Percentiles rank a stretch among this genome's conserved stretches.
These are phyloP conservation scores for Brassica carinata DNA, from an alignment of 345 rosid species.

Conservation along the genomic window DNA sequence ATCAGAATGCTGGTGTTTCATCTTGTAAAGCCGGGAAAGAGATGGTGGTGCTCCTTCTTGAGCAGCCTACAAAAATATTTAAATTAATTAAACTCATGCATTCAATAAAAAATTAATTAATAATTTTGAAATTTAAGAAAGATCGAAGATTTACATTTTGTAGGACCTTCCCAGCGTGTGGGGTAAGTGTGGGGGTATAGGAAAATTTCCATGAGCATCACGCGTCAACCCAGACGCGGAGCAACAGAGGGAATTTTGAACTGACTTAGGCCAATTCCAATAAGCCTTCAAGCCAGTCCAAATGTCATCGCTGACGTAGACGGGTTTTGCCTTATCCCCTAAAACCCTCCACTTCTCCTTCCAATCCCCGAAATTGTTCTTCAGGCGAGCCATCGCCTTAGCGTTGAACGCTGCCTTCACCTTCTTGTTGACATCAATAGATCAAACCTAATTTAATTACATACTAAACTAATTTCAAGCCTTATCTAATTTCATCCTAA, in stretches of 20 bases:
- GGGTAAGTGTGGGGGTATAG: background rate
- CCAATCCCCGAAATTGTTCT: background rate
- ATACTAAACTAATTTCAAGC: too few species aligned
- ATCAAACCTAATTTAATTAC: background rate
- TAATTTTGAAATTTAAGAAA: background rate
- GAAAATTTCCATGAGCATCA: background rate
- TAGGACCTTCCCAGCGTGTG: background rate
- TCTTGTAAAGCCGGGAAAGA: background rate
- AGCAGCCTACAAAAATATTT: background rate
- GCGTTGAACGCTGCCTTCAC: background rate
- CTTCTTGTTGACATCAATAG: background rate
- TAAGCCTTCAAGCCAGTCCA: background rate
- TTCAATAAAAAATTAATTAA: background rate
- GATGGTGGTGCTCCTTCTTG: background rate
- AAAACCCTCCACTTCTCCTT: background rate
- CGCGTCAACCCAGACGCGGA: background rate
- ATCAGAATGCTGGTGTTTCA: background rate
- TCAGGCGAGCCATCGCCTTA: background rate
- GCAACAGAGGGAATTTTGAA: background rate
- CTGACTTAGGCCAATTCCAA: background rate
- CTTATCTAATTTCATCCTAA: too few species aligned
- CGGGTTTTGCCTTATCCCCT: too few species aligned
- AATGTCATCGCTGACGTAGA: too few species aligned
- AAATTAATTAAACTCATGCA: background rate
- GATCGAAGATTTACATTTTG: background rate